phyloP scores from a whole-genome alignment of 805 yeast genomes.

The Cyberlindnera nakhonratchasimensis region DNA sequence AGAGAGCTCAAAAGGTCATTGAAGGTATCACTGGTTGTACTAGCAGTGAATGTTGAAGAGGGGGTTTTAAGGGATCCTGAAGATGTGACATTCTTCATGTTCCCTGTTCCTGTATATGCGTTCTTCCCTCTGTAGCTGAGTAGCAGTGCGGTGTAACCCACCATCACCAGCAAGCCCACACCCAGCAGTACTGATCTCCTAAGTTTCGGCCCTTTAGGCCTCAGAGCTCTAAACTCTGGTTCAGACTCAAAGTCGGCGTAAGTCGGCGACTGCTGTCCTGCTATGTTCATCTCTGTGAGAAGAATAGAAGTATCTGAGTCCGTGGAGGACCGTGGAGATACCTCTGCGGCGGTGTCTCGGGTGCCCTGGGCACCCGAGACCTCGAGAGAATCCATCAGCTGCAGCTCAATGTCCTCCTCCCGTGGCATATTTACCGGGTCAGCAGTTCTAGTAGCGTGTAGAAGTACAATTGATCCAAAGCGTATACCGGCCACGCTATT shows the following conservation, averaged over 20 bases:
- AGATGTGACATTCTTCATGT: neutral
- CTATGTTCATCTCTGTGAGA: conserved; percentile 8
- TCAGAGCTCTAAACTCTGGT: conserved; percentile 1
- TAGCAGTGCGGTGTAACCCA: conserved; percentile 13
- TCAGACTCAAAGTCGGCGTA: conserved; percentile 11
- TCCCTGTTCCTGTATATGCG: neutral
- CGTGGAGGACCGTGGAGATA: conserved; percentile 6
- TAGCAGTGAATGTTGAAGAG: neutral
- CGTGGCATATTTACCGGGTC: neutral
- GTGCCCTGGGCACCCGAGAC: neutral
- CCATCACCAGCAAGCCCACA: neutral
- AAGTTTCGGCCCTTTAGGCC: conserved; percentile 7
- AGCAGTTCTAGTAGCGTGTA: too few relatives aligned
- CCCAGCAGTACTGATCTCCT: conserved; percentile 6
- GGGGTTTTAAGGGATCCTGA: neutral
- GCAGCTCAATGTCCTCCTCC: conserved; percentile 7
- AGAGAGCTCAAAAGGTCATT: conserved; percentile 3
- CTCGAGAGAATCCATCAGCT: neutral
- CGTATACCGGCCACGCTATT: too few relatives aligned
- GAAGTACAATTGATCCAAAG: too few relatives aligned
- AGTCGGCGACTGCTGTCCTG: conserved; percentile 7
- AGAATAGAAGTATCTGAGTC: conserved; percentile 13
- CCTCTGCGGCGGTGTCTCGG: neutral
- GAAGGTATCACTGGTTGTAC: neutral
- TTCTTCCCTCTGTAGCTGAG: conserved; percentile 13